These are phyloP conservation scores for Mediolabrus comicus DNA, from an alignment of 108 stramenopile genomes.

Conservation along the genomic window DNA sequence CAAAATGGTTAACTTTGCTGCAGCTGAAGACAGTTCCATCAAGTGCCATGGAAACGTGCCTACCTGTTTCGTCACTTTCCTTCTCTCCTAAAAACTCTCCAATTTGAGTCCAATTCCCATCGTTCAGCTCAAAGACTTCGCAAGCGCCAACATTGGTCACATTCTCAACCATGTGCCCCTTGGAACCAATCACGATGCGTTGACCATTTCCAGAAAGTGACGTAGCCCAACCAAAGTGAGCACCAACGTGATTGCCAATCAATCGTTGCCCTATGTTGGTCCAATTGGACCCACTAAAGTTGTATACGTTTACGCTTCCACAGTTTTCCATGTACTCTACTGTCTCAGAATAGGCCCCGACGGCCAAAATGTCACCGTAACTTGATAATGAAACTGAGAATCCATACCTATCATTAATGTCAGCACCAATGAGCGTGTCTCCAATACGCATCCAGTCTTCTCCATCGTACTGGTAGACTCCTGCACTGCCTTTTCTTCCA, in stretches of 20 bases:
- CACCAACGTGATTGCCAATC: not conserved
- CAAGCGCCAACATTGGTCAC: conserved; percentile 11
- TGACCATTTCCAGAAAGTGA: conserved; percentile 31
- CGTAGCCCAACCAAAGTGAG: conserved; percentile 28
- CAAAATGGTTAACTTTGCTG: conserved; percentile 27
- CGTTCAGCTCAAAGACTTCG: conserved; percentile 19
- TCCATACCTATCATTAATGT: conserved; percentile 9
- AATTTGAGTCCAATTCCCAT: conserved; percentile 14
- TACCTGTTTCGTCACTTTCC: conserved; percentile 24
- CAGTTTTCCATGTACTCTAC: not conserved
- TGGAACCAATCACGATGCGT: conserved; percentile 29
- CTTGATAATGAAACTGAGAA: conserved; percentile 23
- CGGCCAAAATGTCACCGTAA: conserved; percentile 20
- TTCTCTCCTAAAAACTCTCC: not conserved
- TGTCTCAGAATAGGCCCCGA: conserved; percentile 17
- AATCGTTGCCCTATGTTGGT: conserved; percentile 12
- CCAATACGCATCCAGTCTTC: conserved; percentile 18
- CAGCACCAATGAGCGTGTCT: conserved; percentile 2
- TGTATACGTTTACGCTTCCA: conserved; percentile 21
- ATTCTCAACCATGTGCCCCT: conserved; percentile 9
- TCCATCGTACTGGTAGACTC: conserved; percentile 21
- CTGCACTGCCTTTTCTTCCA: conserved; percentile 20
- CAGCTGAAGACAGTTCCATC: conserved; percentile 19
- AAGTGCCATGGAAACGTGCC: conserved; percentile 19
- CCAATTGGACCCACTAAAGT: not conserved